Evolutionary conservation across 345 rosid species (phyloP).

Genomic region (Citrus medica): DNA sequence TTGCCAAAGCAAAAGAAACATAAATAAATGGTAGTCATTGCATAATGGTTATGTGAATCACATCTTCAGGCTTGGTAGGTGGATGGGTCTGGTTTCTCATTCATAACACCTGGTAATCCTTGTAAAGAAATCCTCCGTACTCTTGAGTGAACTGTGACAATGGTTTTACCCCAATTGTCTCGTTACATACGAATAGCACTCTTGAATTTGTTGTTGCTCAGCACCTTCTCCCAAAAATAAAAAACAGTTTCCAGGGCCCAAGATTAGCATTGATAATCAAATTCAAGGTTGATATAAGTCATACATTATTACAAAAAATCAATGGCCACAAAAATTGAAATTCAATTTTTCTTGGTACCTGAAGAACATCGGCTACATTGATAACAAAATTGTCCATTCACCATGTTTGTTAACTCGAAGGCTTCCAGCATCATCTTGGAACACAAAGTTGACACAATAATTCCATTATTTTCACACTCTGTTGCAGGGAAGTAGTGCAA

Average conservation of each 20-base stretch:
- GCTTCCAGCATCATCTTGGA: constrained; percentile 54
- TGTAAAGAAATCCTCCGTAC: constrained; percentile 38
- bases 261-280: too few species aligned
- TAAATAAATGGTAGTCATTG: not conserved
- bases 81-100: constrained; percentile 52
- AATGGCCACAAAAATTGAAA: too few species aligned
- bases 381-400: constrained; percentile 38
- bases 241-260: too few species aligned
- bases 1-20: not conserved
- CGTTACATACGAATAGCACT: constrained; percentile 53
- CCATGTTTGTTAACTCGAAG: constrained; percentile 39
- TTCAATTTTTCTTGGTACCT: constrained; percentile 21
- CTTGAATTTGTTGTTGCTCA: constrained; percentile 56
- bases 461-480: constrained; percentile 36
- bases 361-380: constrained; percentile 49
- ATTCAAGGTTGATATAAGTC: too few species aligned
- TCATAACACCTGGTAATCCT: constrained; percentile 39
- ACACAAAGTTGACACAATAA: constrained; percentile 38
- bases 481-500: constrained; percentile 41
- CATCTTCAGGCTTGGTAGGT: constrained; percentile 42
- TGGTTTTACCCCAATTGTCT: constrained; percentile 57
- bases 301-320: too few species aligned
- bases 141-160: constrained; percentile 39
- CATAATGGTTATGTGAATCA: constrained; percentile 44
- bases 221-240: constrained; percentile 22